phyloP scores from a whole-genome alignment of 2,329 filamentous ascomycete genomes.

The Pleomassaria siparia region DNA sequence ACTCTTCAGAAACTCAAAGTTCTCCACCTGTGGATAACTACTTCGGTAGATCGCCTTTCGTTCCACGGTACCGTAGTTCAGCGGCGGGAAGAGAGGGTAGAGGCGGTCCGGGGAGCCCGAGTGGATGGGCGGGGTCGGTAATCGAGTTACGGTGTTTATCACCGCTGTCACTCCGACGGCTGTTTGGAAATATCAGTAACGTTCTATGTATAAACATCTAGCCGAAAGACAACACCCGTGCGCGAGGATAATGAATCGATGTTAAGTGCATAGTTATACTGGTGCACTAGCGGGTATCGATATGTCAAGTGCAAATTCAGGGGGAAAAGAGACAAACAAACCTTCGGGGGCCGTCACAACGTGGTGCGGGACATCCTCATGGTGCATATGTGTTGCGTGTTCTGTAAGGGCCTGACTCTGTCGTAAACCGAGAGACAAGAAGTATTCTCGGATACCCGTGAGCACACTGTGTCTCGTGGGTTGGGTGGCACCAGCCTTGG shows the following conservation, averaged over 20 bases:
- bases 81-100: constrained; percentile 50
- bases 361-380: constrained; percentile 34
- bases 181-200: neutral
- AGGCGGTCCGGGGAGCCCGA: neutral
- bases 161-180: neutral
- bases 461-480: neutral
- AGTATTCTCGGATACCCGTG: constrained; percentile 11
- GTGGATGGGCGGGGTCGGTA: neutral
- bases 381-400: constrained; percentile 30
- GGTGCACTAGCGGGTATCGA: too few relatives aligned
- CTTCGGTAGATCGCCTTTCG: constrained; percentile 76
- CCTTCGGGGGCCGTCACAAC: constrained; percentile 9
- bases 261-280: too few relatives aligned
- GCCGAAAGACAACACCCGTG: too few relatives aligned
- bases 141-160: neutral
- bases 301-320: neutral
- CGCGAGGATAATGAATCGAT: too few relatives aligned
- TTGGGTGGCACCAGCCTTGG: constrained; percentile 3
- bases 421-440: constrained; percentile 20
- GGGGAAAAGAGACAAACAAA: constrained; percentile 7
- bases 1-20: constrained; percentile 68
- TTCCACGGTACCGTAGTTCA: constrained; percentile 76
- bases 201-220: neutral
- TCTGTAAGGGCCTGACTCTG: constrained; percentile 24
- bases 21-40: constrained; percentile 71